A percentile compares a stretch with the other conserved stretches of the same genome.
Conservation (phyloP, 2,329 filamentous ascomycete species). For the Dichotomopilus funicola region DNA sequence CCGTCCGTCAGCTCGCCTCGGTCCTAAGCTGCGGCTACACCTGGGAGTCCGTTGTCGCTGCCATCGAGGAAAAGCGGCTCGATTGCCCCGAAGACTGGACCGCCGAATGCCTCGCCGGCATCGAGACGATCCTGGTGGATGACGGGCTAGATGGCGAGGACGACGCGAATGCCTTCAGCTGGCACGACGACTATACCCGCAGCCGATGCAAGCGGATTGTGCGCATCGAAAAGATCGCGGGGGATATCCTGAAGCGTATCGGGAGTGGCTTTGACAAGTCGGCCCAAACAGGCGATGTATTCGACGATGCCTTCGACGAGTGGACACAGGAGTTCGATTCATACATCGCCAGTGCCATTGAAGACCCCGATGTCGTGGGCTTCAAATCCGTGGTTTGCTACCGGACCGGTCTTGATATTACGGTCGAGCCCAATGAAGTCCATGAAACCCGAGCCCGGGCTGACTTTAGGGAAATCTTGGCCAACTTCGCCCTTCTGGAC, state of each 20-base stretch:
- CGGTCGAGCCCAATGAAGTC: conserved; percentile 27
- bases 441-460: conserved; percentile 37
- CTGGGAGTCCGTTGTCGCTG: conserved; percentile 49
- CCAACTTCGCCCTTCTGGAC: conserved; percentile 25
- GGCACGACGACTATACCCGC: conserved; percentile 60
- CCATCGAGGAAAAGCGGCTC: conserved; percentile 35
- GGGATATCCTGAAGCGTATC: conserved; percentile 48
- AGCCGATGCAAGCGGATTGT: conserved; percentile 66
- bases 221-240: conserved; percentile 67
- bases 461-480: conserved; percentile 34
- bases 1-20: conserved; percentile 58
- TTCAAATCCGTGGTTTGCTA: conserved; percentile 86
- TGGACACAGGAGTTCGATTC: conserved; percentile 45
- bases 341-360: conserved; percentile 50
- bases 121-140: conserved; percentile 70
- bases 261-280: conserved; percentile 28
- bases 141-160: conserved; percentile 58
- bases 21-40: conserved; percentile 58
- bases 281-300: conserved; percentile 34
- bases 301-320: conserved; percentile 34
- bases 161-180: conserved; percentile 52
- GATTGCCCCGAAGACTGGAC: conserved; percentile 51
- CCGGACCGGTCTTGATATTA: conserved; percentile 62
- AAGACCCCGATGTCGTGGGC: conserved; percentile 62
- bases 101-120: conserved; percentile 60